These are phyloP conservation scores for Fusarium aywerte DNA, from an alignment of 2,329 filamentous ascomycete genomes.

Conservation along the genomic window DNA sequence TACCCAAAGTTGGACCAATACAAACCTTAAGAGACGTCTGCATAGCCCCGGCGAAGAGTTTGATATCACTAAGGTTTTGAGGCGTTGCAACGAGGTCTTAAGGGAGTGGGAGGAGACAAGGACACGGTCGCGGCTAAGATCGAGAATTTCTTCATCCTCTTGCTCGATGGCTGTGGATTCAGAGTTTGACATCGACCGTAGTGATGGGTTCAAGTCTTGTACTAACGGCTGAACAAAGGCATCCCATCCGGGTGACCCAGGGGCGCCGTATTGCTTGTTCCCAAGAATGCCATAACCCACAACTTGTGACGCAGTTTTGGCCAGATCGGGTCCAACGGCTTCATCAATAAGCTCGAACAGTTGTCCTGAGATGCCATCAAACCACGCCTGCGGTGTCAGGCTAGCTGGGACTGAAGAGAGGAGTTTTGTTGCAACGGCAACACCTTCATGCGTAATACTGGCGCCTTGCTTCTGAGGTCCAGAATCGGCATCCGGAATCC, in stretches of 20 bases:
- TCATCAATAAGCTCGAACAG: slow-evolving; percentile 71
- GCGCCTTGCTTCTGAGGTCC: slow-evolving; percentile 66
- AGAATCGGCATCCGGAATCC: slow-evolving; percentile 52
- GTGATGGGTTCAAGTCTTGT: slow-evolving; percentile 59
- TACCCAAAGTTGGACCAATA: slow-evolving; percentile 72
- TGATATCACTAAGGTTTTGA: slow-evolving; percentile 67
- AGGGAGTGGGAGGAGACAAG: slow-evolving; percentile 62
- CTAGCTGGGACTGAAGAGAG: slow-evolving; percentile 68
- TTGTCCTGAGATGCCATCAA: slow-evolving; percentile 68
- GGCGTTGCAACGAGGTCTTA: slow-evolving; percentile 61
- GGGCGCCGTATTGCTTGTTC: slow-evolving; percentile 70
- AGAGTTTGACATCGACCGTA: slow-evolving; percentile 19
- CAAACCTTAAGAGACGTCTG: slow-evolving; percentile 67
- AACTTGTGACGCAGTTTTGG: slow-evolving; percentile 52
- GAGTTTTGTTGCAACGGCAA: slow-evolving; percentile 70
- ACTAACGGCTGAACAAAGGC: slow-evolving; percentile 70
- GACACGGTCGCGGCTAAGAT: slow-evolving; percentile 56
- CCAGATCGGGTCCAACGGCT: slow-evolving; percentile 49
- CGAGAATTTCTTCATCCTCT: slow-evolving; percentile 55
- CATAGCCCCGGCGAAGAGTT: slow-evolving; percentile 75
- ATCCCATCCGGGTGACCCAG: slow-evolving; percentile 70
- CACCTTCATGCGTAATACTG: slow-evolving; percentile 74
- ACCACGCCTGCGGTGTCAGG: slow-evolving; percentile 68
- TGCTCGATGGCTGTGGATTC: slow-evolving; percentile 32
- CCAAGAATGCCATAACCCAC: slow-evolving; percentile 71